phyloP scores from a whole-genome alignment of 176 grass and related monocot species.

The Oryza coarctata region DNA sequence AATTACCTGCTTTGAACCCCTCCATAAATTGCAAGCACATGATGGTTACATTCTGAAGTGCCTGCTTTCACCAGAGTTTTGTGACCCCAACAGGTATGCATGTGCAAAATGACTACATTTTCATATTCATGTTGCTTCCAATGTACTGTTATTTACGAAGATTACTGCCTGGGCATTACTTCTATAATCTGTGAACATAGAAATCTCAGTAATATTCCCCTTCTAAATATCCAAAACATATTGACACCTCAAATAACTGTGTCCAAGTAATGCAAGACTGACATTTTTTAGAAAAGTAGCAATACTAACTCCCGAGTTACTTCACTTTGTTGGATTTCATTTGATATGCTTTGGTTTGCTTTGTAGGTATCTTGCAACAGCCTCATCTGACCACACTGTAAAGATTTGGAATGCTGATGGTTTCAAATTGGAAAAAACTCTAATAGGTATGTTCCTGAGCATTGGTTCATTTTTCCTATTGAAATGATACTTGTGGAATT shows the following conservation, averaged over 20 bases:
- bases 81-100: constrained; percentile 75
- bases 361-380: constrained; percentile 93
- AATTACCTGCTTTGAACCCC: constrained; percentile 67
- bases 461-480: not conserved
- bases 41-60: constrained; percentile 86
- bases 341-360: not conserved
- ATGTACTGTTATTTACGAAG: not conserved
- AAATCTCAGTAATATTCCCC: not conserved
- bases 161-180: constrained; percentile 10
- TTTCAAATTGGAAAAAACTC: constrained; percentile 84
- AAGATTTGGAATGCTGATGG: constrained; percentile 99
- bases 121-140: not conserved
- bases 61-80: constrained; percentile 90
- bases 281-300: not conserved
- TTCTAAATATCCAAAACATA: not conserved
- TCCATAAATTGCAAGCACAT: constrained; percentile 93
- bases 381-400: constrained; percentile 83
- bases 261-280: not conserved
- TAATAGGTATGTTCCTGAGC: constrained; percentile 52
- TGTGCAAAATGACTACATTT: not conserved
- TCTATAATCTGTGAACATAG: not conserved
- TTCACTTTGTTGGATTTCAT: not conserved
- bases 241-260: not conserved
- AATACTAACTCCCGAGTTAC: not conserved
- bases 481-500: not conserved